Evolutionary conservation across 2,329 filamentous ascomycete genomes (phyloP), one percentile per base, ranked within the genome.

Genomic region (Monosporascus ibericus): DNA sequence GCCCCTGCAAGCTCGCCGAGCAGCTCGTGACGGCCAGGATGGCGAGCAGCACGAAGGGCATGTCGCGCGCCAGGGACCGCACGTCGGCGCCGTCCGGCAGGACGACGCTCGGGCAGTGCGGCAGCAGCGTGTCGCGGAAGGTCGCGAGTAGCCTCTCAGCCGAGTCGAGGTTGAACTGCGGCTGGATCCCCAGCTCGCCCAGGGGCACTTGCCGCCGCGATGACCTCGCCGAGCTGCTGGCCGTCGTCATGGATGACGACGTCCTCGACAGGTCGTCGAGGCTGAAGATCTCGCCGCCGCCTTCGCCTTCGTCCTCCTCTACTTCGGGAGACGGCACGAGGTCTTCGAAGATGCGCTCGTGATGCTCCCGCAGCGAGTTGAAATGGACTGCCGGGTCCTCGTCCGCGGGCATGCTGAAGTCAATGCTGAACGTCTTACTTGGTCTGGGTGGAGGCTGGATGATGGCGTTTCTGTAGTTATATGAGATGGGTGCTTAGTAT

Each of bases 101-200:
- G 4, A 67, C 58, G n/a, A 78, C 68, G 54, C 69, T 77, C 0
- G 75, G 79, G 59, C 72, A 75, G 37, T 71, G 67, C 1, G 62
- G 59, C 20, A 66, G 44, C 63, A 65, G 48, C 73, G 76, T 80
- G 7, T 58, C 58, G 0, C 67, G 63, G 53, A 81, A 82, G 0
- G 66, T 68, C 0, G 57, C 55, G 5, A 82, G 66, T 3, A 80
- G 64, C 5, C 69, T 70, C 37, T 71, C 66, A 5, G 79, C 79
- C n/a, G 76, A 79, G 49, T 77, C 72, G 6, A 80, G 70, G 63
- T 81, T 81, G 65, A 81, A 81, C 59, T 75, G 74, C 0, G 78
- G 78, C 51, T 75, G 76, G 17, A 77, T 70, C 11, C 72, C 70
- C 5, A 78, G 59, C 34, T 66, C 70, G 22, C 70, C 66, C 37